These are phyloP conservation scores for Erodium moschatum DNA, from an alignment of 441 rosid species.

Conservation along the genomic window DNA sequence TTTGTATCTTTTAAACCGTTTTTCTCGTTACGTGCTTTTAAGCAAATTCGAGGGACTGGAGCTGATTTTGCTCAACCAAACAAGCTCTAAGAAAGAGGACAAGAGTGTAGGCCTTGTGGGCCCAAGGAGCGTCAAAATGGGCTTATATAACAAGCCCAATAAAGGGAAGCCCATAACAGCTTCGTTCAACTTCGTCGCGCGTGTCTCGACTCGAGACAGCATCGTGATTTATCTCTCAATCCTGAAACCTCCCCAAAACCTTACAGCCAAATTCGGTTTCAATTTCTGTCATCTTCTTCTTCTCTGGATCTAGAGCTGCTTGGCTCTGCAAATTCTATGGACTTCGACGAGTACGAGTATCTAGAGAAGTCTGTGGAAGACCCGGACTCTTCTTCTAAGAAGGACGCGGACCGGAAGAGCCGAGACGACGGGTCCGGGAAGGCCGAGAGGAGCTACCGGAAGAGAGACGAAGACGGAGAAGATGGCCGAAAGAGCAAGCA, in stretches of 20 bases:
- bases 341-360: slow-evolving; percentile 87
- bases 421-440: slow-evolving; percentile 40
- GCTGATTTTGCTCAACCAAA: too few species aligned
- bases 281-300: background rate
- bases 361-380: slow-evolving; percentile 80
- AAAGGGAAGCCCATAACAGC: background rate
- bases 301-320: background rate
- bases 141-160: background rate
- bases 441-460: slow-evolving; percentile 65
- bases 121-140: background rate
- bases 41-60: too few species aligned
- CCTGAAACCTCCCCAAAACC: background rate
- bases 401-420: slow-evolving; percentile 28
- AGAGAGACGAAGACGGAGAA: slow-evolving; percentile 43
- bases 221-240: background rate
- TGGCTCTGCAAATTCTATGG: slow-evolving; percentile 33
- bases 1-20: too few species aligned
- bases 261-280: background rate
- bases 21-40: too few species aligned
- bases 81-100: background rate
- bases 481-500: slow-evolving; percentile 42
- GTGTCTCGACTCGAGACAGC: background rate
- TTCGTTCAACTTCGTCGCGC: background rate
- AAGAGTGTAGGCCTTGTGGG: background rate
- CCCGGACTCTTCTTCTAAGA: slow-evolving; percentile 31